Conservation (phyloP, 306 rosid species). For the Vicia sativa region DNA sequence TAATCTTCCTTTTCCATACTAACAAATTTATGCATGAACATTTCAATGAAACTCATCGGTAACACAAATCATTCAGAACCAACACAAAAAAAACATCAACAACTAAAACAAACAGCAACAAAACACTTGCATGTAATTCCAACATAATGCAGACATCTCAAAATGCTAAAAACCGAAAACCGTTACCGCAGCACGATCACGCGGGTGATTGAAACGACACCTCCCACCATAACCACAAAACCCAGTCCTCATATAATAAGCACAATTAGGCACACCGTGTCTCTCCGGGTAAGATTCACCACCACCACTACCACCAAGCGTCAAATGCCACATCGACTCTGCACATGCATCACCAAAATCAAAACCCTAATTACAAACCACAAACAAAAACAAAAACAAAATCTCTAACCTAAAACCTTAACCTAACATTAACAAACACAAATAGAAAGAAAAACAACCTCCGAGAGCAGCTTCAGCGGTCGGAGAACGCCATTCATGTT, state of each 20-base stretch:
- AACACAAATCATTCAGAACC: neutral
- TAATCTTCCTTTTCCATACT: neutral
- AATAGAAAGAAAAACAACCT: constrained; percentile 56
- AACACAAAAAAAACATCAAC: neutral
- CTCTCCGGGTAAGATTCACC: constrained; percentile 83
- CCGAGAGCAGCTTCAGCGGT: constrained; percentile 58
- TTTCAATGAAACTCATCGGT: neutral
- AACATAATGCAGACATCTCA: constrained; percentile 37
- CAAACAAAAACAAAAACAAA: constrained; percentile 15
- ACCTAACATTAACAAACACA: constrained; percentile 30
- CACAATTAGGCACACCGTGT: constrained; percentile 73
- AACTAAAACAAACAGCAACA: neutral
- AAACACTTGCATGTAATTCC: constrained; percentile 27
- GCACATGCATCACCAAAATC: constrained; percentile 39
- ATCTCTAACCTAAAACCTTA: constrained; percentile 27
- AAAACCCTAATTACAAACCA: constrained; percentile 39
- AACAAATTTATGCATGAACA: neutral
- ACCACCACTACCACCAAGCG: constrained; percentile 49
- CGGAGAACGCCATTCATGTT: constrained; percentile 68
- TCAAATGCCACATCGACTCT: constrained; percentile 87
- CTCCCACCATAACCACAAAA: constrained; percentile 83
- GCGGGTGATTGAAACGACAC: constrained; percentile 90
- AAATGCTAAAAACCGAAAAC: constrained; percentile 27
- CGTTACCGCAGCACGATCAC: constrained; percentile 83
- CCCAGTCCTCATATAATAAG: constrained; percentile 84